phyloP scores from a whole-genome alignment of 106 monocot species.

The Narthecium ossifragum region DNA sequence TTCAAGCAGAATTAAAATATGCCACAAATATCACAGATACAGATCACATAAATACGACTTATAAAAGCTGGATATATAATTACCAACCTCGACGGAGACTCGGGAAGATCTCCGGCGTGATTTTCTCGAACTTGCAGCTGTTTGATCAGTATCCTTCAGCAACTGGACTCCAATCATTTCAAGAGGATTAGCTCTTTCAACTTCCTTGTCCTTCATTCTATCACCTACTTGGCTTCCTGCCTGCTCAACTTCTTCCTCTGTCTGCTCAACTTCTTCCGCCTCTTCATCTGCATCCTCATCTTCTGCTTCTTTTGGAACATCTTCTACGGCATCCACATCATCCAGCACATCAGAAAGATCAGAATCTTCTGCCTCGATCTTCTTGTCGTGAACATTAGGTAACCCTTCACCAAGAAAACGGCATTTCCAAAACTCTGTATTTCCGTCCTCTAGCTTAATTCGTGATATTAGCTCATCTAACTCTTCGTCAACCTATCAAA shows the following conservation, averaged over 20 bases:
- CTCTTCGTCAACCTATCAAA: slow-evolving; percentile 84
- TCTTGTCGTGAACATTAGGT: slow-evolving; percentile 33
- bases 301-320: slow-evolving; percentile 55
- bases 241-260: slow-evolving; percentile 68
- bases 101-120: slow-evolving; percentile 39
- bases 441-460: slow-evolving; percentile 81
- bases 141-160: slow-evolving; percentile 79
- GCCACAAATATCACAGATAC: not conserved
- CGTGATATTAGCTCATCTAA: slow-evolving; percentile 87
- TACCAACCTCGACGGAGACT: slow-evolving; percentile 57
- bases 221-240: slow-evolving; percentile 60
- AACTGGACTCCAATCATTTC: slow-evolving; percentile 96
- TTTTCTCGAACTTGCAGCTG: slow-evolving; percentile 49
- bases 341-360: slow-evolving; percentile 46
- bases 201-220: slow-evolving; percentile 63
- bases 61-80: slow-evolving; percentile 6
- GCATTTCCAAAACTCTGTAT: slow-evolving; percentile 88
- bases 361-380: slow-evolving; percentile 32
- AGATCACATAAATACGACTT: not conserved
- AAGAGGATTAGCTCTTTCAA: slow-evolving; percentile 57
- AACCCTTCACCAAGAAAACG: slow-evolving; percentile 92
- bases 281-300: slow-evolving; percentile 79
- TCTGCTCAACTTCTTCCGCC: slow-evolving; percentile 69
- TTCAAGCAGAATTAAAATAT: too few relatives aligned
- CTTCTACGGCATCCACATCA: slow-evolving; percentile 49